These are phyloP conservation scores for Colletotrichum sojae DNA, from an alignment of 2,329 filamentous ascomycete genomes.

Conservation along the genomic window DNA sequence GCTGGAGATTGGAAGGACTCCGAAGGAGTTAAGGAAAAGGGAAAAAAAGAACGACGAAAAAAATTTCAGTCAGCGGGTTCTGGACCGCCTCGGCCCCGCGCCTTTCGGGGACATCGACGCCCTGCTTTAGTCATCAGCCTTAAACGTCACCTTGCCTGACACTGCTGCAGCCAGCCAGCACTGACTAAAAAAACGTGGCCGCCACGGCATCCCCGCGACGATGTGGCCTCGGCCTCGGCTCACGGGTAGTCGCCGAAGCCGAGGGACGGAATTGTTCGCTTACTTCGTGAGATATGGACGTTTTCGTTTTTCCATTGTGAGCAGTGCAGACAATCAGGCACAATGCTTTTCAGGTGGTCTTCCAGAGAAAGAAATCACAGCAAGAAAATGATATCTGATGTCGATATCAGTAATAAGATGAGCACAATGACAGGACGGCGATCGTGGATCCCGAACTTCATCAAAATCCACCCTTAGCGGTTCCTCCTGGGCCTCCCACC, in stretches of 20 bases:
- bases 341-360: no score
- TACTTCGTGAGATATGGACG: no score
- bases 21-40: slow-evolving; percentile 19
- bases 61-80: slow-evolving; percentile 4
- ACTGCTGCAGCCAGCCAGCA: slow-evolving; percentile 1
- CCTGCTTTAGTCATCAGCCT: slow-evolving; percentile 34
- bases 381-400: neutral
- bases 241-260: neutral
- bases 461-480: slow-evolving; percentile 11
- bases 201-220: slow-evolving; percentile 28
- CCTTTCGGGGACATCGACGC: neutral
- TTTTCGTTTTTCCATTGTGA: no score
- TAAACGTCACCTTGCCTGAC: slow-evolving; percentile 39
- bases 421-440: slow-evolving; percentile 6
- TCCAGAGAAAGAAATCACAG: neutral
- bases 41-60: neutral
- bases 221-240: slow-evolving; percentile 20
- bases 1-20: slow-evolving; percentile 26
- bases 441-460: slow-evolving; percentile 17
- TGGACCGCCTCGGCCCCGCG: slow-evolving; percentile 11
- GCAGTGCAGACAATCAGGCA: no score
- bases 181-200: slow-evolving; percentile 25
- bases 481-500: slow-evolving; percentile 11
- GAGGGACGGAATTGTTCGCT: no score
- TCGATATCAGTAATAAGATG: slow-evolving; percentile 9